Evolutionary conservation across 2,329 filamentous ascomycete species (phyloP).

Genomic region (Exophiala xenobiotica): DNA sequence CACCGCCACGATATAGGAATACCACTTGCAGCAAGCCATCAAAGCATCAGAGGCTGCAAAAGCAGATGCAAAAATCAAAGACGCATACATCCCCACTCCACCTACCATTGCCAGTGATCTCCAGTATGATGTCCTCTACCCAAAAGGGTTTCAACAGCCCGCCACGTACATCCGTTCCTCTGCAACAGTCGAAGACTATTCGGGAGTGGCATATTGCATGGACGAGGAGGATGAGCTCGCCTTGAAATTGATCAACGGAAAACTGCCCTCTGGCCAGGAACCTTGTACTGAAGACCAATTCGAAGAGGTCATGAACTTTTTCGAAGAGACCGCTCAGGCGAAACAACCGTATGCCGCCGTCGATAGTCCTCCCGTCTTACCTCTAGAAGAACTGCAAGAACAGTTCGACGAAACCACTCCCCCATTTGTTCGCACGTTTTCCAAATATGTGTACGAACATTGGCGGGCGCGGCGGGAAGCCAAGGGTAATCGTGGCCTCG

Average conservation of each 20-base stretch:
- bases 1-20: slow-evolving; percentile 65
- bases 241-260: slow-evolving; percentile 79
- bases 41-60: slow-evolving; percentile 57
- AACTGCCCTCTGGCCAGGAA: slow-evolving; percentile 61
- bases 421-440: slow-evolving; percentile 56
- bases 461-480: slow-evolving; percentile 74
- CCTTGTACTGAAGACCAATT: slow-evolving; percentile 83
- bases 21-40: slow-evolving; percentile 86
- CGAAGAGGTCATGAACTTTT: slow-evolving; percentile 90
- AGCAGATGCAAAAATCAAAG: slow-evolving; percentile 60
- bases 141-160: slow-evolving; percentile 75
- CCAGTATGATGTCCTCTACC: slow-evolving; percentile 88
- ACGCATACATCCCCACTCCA: slow-evolving; percentile 67
- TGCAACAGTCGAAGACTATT: slow-evolving; percentile 94
- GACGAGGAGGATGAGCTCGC: slow-evolving; percentile 84
- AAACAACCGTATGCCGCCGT: slow-evolving; percentile 87
- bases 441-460: slow-evolving; percentile 82
- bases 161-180: slow-evolving; percentile 96
- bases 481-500: slow-evolving; percentile 68
- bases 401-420: slow-evolving; percentile 61
- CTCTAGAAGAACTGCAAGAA: slow-evolving; percentile 73
- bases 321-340: slow-evolving; percentile 79
- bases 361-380: slow-evolving; percentile 77
- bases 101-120: slow-evolving; percentile 63
- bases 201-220: slow-evolving; percentile 91